These are phyloP conservation scores for Globisporangium cylindrosporum DNA, from an alignment of 352 stramenopile species.

Conservation along the genomic window DNA sequence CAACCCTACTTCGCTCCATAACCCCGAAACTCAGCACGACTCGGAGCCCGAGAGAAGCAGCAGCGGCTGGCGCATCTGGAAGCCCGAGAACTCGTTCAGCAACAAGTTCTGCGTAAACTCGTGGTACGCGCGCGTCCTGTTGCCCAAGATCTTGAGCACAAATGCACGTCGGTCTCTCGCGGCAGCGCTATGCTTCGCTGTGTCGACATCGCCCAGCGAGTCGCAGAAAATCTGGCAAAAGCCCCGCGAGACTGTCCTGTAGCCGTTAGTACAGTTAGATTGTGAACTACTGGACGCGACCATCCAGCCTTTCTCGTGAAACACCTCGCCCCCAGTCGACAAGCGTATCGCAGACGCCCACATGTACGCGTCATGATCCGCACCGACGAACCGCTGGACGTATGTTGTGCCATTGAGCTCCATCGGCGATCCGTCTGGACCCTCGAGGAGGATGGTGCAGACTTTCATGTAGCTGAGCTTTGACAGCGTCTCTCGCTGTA, in stretches of 20 bases:
- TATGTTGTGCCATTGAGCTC: slow-evolving; percentile 8
- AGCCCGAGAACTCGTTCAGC: neutral
- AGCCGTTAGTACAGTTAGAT: neutral
- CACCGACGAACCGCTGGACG: neutral
- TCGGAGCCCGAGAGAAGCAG: neutral
- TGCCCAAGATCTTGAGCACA: slow-evolving; percentile 2
- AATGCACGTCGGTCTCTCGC: neutral
- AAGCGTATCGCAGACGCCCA: slow-evolving; percentile 8
- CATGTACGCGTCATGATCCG: neutral
- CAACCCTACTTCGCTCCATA: too few species aligned
- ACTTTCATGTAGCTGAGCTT: slow-evolving; percentile 9
- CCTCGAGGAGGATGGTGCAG: slow-evolving; percentile 3
- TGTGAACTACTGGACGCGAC: neutral
- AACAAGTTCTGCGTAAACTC: neutral
- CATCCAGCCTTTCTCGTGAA: slow-evolving; percentile 13
- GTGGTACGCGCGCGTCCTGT: slow-evolving; percentile 1
- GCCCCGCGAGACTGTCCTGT: neutral
- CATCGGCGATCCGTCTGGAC: neutral
- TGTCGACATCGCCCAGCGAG: neutral
- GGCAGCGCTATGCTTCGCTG: neutral
- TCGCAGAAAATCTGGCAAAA: slow-evolving; percentile 11
- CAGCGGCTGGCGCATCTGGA: neutral
- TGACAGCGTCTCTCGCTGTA: neutral
- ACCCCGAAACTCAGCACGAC: neutral
- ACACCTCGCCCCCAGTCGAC: neutral